A percentile compares a stretch with the other conserved stretches of the same genome.
phyloP scores from a whole-genome alignment of 78 protist species.

The Speleostelium caveatum region DNA sequence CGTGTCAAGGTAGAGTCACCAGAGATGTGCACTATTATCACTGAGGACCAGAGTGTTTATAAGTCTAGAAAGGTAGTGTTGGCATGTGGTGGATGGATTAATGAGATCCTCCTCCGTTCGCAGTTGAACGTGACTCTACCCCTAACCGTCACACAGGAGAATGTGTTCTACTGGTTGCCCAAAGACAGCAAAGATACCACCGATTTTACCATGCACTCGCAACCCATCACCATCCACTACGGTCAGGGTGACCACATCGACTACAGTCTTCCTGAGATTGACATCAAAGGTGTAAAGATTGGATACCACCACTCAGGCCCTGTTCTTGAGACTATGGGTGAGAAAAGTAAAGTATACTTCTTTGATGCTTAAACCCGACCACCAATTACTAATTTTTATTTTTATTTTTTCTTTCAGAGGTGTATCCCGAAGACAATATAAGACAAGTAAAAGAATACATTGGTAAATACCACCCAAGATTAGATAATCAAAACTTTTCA shows the following conservation, averaged over 20 bases:
- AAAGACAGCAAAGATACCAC: neutral
- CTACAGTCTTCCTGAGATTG: constrained; percentile 63
- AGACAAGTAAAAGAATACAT: neutral
- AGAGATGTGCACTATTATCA: constrained; percentile 11
- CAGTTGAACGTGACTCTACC: constrained; percentile 35
- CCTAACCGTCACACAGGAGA: constrained; percentile 28
- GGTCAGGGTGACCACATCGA: neutral
- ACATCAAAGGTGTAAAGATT: constrained; percentile 53
- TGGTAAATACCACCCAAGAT: constrained; percentile 16
- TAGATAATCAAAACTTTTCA: constrained; percentile 6
- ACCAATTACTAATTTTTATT: neutral
- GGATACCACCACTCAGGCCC: constrained; percentile 47
- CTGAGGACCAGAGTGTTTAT: constrained; percentile 32
- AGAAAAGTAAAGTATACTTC: too few relatives aligned
- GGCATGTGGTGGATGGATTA: constrained; percentile 70
- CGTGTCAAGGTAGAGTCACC: constrained; percentile 42
- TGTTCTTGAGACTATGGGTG: constrained; percentile 21
- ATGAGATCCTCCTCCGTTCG: constrained; percentile 30
- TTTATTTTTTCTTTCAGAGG: too few relatives aligned
- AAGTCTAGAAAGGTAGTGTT: constrained; percentile 22
- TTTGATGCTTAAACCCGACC: too few relatives aligned
- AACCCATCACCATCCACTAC: constrained; percentile 59
- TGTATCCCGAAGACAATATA: constrained; percentile 1
- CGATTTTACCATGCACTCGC: constrained; percentile 19
- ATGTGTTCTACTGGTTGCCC: constrained; percentile 40